Evolutionary conservation across 1,139 yeast genomes (phyloP).

Genomic region (Magnusiomyces suaveolens): DNA sequence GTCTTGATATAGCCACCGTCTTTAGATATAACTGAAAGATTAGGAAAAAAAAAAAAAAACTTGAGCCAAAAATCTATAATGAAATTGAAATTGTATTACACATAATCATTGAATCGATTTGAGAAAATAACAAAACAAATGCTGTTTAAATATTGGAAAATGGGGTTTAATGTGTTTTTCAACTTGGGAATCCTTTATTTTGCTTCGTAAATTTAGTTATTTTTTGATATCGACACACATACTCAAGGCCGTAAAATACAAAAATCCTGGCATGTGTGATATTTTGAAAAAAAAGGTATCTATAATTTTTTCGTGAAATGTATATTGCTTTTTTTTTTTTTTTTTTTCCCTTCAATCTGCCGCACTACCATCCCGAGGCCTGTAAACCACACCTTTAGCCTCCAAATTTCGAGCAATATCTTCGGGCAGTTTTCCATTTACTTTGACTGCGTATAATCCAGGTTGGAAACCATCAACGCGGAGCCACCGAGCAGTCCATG

Average conservation of each 20-base stretch:
- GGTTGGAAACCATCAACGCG: conserved; percentile 83
- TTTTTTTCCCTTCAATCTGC: conserved; percentile 43
- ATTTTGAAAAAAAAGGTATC: background rate
- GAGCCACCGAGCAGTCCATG: conserved; percentile 98
- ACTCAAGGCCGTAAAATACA: background rate
- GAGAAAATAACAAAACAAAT: too few relatives aligned
- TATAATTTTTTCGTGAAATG: too few relatives aligned
- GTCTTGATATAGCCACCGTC: too few relatives aligned
- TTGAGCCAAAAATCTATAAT: too few relatives aligned
- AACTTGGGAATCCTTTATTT: too few relatives aligned
- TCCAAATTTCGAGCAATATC: conserved; percentile 68
- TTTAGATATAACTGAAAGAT: too few relatives aligned
- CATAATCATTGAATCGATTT: too few relatives aligned
- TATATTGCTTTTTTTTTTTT: too few relatives aligned
- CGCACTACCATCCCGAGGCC: conserved; percentile 95
- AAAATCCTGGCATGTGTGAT: background rate
- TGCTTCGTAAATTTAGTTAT: background rate
- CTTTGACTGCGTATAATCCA: conserved; percentile 89
- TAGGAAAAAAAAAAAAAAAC: too few relatives aligned
- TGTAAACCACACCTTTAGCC: conserved; percentile 64
- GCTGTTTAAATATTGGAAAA: too few relatives aligned
- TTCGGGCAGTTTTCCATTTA: conserved; percentile 83
- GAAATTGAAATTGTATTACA: too few relatives aligned
- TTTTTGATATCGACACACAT: background rate
- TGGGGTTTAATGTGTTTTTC: too few relatives aligned